These are phyloP conservation scores for Eleusine indica DNA, from an alignment of 176 grass and related monocot species.

Conservation along the genomic window DNA sequence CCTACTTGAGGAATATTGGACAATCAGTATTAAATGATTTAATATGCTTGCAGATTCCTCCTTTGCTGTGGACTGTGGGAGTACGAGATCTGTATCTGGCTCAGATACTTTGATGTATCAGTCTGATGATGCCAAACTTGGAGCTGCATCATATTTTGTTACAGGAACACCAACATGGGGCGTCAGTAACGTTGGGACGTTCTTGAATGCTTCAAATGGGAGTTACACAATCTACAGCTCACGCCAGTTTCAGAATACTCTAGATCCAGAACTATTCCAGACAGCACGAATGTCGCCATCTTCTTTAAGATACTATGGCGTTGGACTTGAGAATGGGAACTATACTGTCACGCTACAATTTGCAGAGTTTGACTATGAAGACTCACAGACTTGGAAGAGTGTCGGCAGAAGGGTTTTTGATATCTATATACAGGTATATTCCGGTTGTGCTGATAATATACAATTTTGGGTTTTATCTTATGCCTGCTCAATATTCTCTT, in stretches of 20 bases:
- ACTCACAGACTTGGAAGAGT: conserved; percentile 53
- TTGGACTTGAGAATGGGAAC: conserved; percentile 93
- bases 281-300: conserved; percentile 80
- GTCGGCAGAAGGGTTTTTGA: conserved; percentile 82
- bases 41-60: conserved; percentile 49
- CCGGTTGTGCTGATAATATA: not conserved
- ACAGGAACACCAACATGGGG: conserved; percentile 59
- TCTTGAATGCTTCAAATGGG: conserved; percentile 37
- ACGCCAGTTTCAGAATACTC: conserved; percentile 63
- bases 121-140: conserved; percentile 44
- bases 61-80: conserved; percentile 79
- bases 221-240: conserved; percentile 57
- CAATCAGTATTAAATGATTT: no score
- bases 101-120: conserved; percentile 63
- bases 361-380: conserved; percentile 55
- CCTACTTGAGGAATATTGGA: conserved; percentile 12
- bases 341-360: conserved; percentile 88
- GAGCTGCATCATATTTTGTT: conserved; percentile 63
- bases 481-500: no score
- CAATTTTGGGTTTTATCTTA: no score
- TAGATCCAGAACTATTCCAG: conserved; percentile 74
- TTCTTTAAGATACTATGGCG: conserved; percentile 81
- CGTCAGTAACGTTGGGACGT: conserved; percentile 71
- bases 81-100: conserved; percentile 41
- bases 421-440: conserved; percentile 86